A percentile compares a stretch with the other conserved stretches of the same genome.
Conservation (phyloP, 2,329 filamentous ascomycete species). For the Metarhizium humberi region DNA sequence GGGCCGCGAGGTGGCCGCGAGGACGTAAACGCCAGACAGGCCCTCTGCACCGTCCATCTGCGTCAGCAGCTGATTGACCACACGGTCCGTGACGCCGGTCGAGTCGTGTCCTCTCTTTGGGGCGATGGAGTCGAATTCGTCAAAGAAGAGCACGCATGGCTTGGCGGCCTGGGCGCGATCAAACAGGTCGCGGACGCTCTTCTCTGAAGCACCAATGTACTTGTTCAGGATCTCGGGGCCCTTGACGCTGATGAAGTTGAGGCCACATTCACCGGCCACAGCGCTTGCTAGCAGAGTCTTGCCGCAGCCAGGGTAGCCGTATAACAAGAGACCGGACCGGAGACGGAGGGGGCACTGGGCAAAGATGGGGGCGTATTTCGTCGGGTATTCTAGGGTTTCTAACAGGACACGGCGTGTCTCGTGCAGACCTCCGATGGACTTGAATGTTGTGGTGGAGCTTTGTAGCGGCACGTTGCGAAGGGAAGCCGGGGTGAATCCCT, state of each 20-base stretch:
- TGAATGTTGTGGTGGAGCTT: constrained; percentile 85
- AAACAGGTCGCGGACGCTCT: constrained; percentile 90
- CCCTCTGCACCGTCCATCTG: constrained; percentile 99
- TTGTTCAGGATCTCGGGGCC: constrained; percentile 98
- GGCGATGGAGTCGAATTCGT: constrained; percentile 96
- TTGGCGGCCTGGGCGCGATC: constrained; percentile 83
- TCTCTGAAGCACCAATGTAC: constrained; percentile 96
- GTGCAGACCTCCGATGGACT: constrained; percentile 79
- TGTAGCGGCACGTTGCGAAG: constrained; percentile 91
- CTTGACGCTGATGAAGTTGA: constrained; percentile 98
- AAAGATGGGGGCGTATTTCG: constrained; percentile 96
- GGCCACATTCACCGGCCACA: constrained; percentile 92
- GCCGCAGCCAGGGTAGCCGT: constrained; percentile 91
- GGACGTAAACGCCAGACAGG: constrained; percentile 86
- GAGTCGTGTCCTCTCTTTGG: constrained; percentile 95
- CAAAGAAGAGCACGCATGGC: constrained; percentile 94
- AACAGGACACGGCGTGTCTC: constrained; percentile 85
- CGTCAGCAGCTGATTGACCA: constrained; percentile 95
- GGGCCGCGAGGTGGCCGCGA: constrained; percentile 86
- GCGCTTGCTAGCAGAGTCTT: constrained; percentile 94
- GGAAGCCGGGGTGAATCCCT: constrained; percentile 91
- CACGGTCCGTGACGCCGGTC: constrained; percentile 95
- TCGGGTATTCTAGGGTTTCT: constrained; percentile 93
- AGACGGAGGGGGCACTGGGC: constrained; percentile 91
- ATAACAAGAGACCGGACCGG: constrained; percentile 83